Conservation (phyloP, 176 grass and related monocot genomes). For the Aegilops bicornis region DNA sequence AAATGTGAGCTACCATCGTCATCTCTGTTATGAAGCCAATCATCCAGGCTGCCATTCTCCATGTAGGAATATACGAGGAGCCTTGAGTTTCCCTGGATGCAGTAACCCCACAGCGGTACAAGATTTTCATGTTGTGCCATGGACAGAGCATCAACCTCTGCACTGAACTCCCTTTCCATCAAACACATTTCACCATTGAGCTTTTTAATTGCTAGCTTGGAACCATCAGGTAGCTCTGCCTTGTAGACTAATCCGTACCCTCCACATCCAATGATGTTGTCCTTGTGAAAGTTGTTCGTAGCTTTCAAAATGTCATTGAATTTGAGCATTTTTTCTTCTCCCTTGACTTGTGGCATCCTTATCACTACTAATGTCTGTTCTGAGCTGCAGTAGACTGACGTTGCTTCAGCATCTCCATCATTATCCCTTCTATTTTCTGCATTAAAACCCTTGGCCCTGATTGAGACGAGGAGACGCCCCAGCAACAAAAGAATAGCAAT, state of each 20-base stretch:
- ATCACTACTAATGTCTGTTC: too few relatives aligned
- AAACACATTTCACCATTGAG: slow-evolving; percentile 36
- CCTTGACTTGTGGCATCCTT: background rate
- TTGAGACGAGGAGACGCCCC: too few relatives aligned
- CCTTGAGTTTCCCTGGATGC: slow-evolving; percentile 35
- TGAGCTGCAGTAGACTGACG: too few relatives aligned
- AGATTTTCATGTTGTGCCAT: slow-evolving; percentile 47
- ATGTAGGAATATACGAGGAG: slow-evolving; percentile 57
- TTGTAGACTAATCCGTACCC: slow-evolving; percentile 54
- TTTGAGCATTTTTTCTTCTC: background rate
- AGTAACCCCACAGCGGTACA: slow-evolving; percentile 48
- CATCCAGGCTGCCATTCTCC: slow-evolving; percentile 76
- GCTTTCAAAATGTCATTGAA: slow-evolving; percentile 38
- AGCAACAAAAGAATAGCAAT: too few relatives aligned
- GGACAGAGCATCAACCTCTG: slow-evolving; percentile 45
- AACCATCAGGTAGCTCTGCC: slow-evolving; percentile 30
- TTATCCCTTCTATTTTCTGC: too few relatives aligned
- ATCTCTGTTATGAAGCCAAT: slow-evolving; percentile 59
- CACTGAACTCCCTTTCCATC: slow-evolving; percentile 44
- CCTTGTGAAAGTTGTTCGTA: slow-evolving; percentile 50
- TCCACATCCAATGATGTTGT: slow-evolving; percentile 44
- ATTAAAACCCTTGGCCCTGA: too few relatives aligned
- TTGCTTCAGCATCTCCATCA: too few relatives aligned
- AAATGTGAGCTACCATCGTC: slow-evolving; percentile 32
- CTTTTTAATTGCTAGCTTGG: slow-evolving; percentile 48